Conservation (phyloP, 106 monocot species). For the Hemerocallis citrina region DNA sequence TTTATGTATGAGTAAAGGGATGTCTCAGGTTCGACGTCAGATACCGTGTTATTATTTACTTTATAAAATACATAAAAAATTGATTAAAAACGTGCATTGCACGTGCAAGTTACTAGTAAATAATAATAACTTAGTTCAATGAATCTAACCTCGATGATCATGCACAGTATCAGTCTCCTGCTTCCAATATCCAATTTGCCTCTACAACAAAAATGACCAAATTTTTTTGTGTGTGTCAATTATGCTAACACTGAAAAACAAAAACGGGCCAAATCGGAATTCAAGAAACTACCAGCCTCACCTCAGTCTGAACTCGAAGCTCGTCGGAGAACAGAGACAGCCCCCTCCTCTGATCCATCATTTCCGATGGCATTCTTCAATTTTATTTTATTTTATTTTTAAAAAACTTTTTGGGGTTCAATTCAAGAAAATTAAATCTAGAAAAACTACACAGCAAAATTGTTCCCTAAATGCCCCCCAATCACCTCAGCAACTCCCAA, state of each 20-base stretch:
- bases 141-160: conserved; percentile 43
- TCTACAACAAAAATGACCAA: conserved; percentile 24
- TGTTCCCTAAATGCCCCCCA: conserved; percentile 5
- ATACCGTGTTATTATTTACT: too few relatives aligned
- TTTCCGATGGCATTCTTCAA: conserved; percentile 34
- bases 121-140: too few relatives aligned
- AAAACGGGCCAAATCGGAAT: too few relatives aligned
- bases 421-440: neutral
- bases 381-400: too few relatives aligned
- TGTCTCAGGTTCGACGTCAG: too few relatives aligned
- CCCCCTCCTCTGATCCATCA: conserved; percentile 37
- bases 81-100: too few relatives aligned
- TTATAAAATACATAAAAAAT: too few relatives aligned
- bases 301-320: conserved; percentile 21
- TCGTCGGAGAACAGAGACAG: conserved; percentile 33
- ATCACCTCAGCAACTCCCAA: conserved; percentile 4
- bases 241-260: neutral
- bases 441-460: neutral
- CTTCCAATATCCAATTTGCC: conserved; percentile 65
- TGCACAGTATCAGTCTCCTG: conserved; percentile 22
- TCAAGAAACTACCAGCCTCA: neutral
- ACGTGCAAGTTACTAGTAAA: too few relatives aligned
- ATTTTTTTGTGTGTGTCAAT: too few relatives aligned
- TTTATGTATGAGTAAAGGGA: too few relatives aligned
- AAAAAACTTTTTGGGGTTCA: too few relatives aligned